These are phyloP conservation scores for Kodamaea suecica DNA, from an alignment of 1,139 yeast genomes.

Conservation along the genomic window DNA sequence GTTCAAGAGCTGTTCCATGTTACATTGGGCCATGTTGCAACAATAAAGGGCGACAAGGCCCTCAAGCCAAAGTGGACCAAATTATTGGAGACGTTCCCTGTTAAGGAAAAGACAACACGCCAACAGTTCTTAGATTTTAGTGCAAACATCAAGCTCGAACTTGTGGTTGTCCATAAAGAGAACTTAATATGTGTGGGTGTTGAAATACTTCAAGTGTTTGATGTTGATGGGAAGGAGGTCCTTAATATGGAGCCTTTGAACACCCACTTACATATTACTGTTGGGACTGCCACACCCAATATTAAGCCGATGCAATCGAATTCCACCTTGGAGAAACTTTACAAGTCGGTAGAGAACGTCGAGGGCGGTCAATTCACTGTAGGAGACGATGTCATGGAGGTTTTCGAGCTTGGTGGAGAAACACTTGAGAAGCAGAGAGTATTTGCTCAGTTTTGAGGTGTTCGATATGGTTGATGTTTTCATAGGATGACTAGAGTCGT, in stretches of 20 bases:
- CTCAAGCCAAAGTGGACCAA: slow-evolving; percentile 25
- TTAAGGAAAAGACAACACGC: slow-evolving; percentile 1
- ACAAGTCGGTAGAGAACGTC: slow-evolving; percentile 8
- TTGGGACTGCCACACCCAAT: slow-evolving; percentile 55
- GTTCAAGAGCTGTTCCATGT: slow-evolving; percentile 69
- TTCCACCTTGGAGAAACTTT: slow-evolving; percentile 16
- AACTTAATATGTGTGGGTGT: slow-evolving; percentile 59
- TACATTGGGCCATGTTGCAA: slow-evolving; percentile 61
- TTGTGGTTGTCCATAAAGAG: slow-evolving; percentile 48
- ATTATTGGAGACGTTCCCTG: slow-evolving; percentile 9
- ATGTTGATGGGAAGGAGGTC: slow-evolving; percentile 18
- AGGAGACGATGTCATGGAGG: slow-evolving; percentile 6
- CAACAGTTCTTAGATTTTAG: slow-evolving; percentile 15
- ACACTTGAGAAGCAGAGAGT: slow-evolving; percentile 16
- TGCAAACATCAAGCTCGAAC: slow-evolving; percentile 41
- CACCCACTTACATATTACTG: slow-evolving; percentile 64
- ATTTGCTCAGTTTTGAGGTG: slow-evolving; percentile 19
- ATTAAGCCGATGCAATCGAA: slow-evolving; percentile 47
- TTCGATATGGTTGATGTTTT: no score
- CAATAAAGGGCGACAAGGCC: slow-evolving; percentile 24
- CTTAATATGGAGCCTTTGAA: slow-evolving; percentile 34
- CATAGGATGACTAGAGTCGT: neutral
- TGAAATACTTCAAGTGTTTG: slow-evolving; percentile 28
- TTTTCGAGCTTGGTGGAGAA: slow-evolving; percentile 8
- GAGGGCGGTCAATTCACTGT: neutral